A percentile compares a stretch with the other conserved stretches of the same genome.
Conservation (phyloP, 768 basidiomycete species). For the Peribolospora baueri region DNA sequence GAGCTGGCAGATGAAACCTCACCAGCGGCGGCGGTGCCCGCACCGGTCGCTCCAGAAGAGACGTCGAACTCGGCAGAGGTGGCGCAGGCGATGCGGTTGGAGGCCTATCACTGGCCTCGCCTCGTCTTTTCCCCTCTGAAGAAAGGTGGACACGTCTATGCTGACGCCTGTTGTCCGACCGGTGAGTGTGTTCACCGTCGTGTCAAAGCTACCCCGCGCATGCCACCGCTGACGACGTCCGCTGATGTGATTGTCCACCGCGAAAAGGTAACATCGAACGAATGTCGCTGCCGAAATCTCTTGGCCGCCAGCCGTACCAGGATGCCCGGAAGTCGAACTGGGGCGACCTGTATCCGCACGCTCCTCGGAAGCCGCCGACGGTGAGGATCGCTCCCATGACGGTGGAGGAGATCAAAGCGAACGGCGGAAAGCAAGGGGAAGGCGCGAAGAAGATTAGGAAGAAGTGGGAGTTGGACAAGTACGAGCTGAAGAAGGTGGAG, state of each 20-base stretch:
- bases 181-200: conserved; percentile 26
- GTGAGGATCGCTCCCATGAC: too few relatives aligned
- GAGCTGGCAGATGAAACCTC: not conserved
- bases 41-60: conserved; percentile 8
- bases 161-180: conserved; percentile 64
- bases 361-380: conserved; percentile 29
- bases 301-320: conserved; percentile 84
- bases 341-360: conserved; percentile 90
- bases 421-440: too few relatives aligned
- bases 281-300: conserved; percentile 69
- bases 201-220: not conserved
- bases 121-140: conserved; percentile 81
- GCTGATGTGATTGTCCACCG: too few relatives aligned
- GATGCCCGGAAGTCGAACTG: conserved; percentile 80
- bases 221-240: too few relatives aligned
- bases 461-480: too few relatives aligned
- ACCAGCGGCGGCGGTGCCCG: not conserved
- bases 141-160: conserved; percentile 65
- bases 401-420: too few relatives aligned
- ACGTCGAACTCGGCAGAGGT: conserved; percentile 1
- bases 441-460: too few relatives aligned
- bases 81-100: conserved; percentile 13
- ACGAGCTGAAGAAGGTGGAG: too few relatives aligned
- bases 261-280: conserved; percentile 68
- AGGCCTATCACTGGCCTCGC: conserved; percentile 45